phyloP scores from a whole-genome alignment of 2,329 filamentous ascomycete species.

The Ceratocystis diversiconidia region DNA sequence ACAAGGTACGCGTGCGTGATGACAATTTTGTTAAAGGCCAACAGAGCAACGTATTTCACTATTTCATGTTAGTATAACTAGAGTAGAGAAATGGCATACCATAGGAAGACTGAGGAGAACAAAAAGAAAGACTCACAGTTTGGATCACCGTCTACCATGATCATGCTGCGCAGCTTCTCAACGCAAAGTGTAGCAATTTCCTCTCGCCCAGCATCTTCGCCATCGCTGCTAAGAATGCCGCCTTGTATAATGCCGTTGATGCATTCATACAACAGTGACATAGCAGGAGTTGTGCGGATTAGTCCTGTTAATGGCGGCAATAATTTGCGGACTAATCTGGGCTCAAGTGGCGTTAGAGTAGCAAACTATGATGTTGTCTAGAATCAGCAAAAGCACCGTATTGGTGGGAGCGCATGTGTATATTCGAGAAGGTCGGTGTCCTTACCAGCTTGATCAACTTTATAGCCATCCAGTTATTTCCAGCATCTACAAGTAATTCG shows the following conservation, averaged over 20 bases:
- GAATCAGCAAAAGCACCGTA: neutral
- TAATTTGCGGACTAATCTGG: slow-evolving; percentile 78
- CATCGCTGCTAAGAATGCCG: slow-evolving; percentile 73
- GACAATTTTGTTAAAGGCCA: slow-evolving; percentile 93
- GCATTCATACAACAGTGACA: slow-evolving; percentile 97
- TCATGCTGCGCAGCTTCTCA: slow-evolving; percentile 83
- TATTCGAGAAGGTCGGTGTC: slow-evolving; percentile 18
- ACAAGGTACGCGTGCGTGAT: slow-evolving; percentile 77
- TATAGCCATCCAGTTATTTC: slow-evolving; percentile 99
- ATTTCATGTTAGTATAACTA: slow-evolving; percentile 18
- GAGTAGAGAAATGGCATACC: neutral
- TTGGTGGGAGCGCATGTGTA: neutral
- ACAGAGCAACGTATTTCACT: slow-evolving; percentile 94
- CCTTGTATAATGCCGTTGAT: slow-evolving; percentile 98
- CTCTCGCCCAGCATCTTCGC: slow-evolving; percentile 67
- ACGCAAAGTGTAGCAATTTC: slow-evolving; percentile 89
- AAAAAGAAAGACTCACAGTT: slow-evolving; percentile 50
- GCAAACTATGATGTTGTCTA: slow-evolving; percentile 55
- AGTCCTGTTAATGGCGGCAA: slow-evolving; percentile 81
- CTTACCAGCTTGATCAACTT: slow-evolving; percentile 91
- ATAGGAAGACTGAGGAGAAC: neutral
- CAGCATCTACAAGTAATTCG: slow-evolving; percentile 76
- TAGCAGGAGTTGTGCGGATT: slow-evolving; percentile 86
- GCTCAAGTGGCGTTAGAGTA: slow-evolving; percentile 81
- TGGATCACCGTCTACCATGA: slow-evolving; percentile 81